Percentiles rank a stretch among this genome's conserved stretches.
Evolutionary conservation across 2,329 filamentous ascomycete genomes (phyloP).

Genomic region (Alternaria conjuncta): DNA sequence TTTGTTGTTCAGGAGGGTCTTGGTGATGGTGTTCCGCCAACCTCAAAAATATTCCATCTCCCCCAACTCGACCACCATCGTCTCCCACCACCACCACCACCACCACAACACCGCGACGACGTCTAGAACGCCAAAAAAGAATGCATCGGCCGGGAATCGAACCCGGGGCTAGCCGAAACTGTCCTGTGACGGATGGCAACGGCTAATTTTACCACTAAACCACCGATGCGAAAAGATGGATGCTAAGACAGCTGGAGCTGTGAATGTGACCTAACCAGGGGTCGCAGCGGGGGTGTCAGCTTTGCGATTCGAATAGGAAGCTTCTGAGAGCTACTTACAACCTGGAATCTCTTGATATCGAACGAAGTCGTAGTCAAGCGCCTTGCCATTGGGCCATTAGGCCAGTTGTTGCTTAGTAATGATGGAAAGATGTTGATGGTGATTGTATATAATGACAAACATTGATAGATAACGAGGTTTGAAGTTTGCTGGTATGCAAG

Average conservation of each 20-base stretch:
- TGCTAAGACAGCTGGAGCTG: background rate
- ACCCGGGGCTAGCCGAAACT: constrained; percentile 38
- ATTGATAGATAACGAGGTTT: accelerated
- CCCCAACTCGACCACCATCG: background rate
- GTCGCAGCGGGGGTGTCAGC: background rate
- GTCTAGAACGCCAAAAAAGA: background rate
- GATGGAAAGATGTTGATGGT: background rate
- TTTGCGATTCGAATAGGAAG: background rate
- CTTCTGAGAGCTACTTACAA: constrained; percentile 5
- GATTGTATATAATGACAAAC: accelerated
- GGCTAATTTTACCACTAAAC: constrained; percentile 43
- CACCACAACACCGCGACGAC: background rate
- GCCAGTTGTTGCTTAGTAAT: constrained; percentile 19
- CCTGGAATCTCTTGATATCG: constrained; percentile 43
- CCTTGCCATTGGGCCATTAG: constrained; percentile 62
- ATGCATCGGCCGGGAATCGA: constrained; percentile 38
- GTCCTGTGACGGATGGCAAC: constrained; percentile 26
- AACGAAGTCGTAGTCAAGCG: constrained; percentile 59
- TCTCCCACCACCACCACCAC: background rate
- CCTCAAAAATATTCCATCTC: background rate
- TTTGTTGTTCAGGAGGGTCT: no score
- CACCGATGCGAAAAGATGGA: constrained; percentile 27
- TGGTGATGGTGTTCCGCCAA: background rate
- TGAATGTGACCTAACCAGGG: constrained; percentile 13
- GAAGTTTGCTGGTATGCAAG: background rate